These are phyloP conservation scores for Dendrocalamus sinicus DNA, from an alignment of 176 grass and related monocot species.

Conservation along the genomic window DNA sequence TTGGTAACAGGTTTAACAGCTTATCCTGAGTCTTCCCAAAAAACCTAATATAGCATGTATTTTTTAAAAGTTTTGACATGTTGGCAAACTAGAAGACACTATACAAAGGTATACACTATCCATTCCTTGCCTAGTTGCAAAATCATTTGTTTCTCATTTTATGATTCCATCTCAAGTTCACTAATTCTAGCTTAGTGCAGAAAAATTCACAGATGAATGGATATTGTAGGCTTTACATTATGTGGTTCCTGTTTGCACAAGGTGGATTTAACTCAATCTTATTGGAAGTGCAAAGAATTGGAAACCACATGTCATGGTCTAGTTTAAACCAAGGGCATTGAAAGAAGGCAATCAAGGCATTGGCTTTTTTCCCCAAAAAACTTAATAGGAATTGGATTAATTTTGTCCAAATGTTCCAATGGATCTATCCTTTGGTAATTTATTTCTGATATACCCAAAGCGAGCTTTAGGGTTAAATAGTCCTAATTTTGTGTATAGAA, in stretches of 20 bases:
- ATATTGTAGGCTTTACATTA: background rate
- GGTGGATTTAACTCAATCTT: background rate
- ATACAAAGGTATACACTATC: constrained; percentile 8
- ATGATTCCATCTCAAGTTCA: background rate
- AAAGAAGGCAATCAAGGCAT: constrained; percentile 1
- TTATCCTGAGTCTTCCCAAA: constrained; percentile 1
- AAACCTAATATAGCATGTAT: background rate
- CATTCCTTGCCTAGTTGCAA: background rate
- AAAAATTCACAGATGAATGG: background rate
- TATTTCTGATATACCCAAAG: background rate
- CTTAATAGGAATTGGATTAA: background rate
- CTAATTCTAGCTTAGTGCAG: background rate
- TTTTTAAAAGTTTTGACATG: background rate
- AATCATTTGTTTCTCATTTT: constrained; percentile 9
- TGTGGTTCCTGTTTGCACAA: background rate
- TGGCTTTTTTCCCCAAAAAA: background rate
- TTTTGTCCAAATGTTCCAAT: background rate
- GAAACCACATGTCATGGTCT: background rate
- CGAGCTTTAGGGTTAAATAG: background rate
- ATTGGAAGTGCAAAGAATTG: background rate
- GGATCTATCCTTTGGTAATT: background rate
- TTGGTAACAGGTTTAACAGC: background rate
- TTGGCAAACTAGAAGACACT: background rate
- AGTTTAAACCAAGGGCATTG: background rate
- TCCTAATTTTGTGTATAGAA: background rate